These are phyloP conservation scores for Corylus heterophylla DNA, from an alignment of 306 rosid species.

Conservation along the genomic window DNA sequence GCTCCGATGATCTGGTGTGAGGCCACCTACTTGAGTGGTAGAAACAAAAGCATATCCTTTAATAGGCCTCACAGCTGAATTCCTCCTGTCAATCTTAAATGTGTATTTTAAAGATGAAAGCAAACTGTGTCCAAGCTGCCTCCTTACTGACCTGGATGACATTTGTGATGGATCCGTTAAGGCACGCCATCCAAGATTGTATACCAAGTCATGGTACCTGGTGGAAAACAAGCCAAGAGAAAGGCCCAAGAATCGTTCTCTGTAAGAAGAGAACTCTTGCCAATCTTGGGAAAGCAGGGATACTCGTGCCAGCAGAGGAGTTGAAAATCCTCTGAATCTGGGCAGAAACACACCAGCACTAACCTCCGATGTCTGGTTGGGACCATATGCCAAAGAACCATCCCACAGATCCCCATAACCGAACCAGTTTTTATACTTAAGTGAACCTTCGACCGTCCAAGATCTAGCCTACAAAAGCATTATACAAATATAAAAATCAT, in stretches of 20 bases:
- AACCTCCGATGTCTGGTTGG: slow-evolving; percentile 76
- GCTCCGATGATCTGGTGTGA: slow-evolving; percentile 82
- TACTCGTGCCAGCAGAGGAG: slow-evolving; percentile 69
- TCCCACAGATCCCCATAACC: slow-evolving; percentile 98
- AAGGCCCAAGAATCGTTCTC: slow-evolving; percentile 77
- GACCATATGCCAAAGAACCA: slow-evolving; percentile 87
- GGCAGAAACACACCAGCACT: slow-evolving; percentile 85
- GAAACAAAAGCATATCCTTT: slow-evolving; percentile 89
- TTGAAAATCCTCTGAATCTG: slow-evolving; percentile 53
- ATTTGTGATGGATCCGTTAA: slow-evolving; percentile 84
- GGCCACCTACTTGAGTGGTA: slow-evolving; percentile 88
- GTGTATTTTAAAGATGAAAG: slow-evolving; percentile 86
- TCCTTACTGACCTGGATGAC: slow-evolving; percentile 88
- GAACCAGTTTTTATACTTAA: slow-evolving; percentile 78
- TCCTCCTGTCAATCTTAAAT: slow-evolving; percentile 76
- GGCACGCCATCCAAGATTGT: slow-evolving; percentile 94
- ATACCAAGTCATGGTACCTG: slow-evolving; percentile 73
- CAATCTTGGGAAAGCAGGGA: slow-evolving; percentile 92
- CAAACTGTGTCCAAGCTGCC: slow-evolving; percentile 96
- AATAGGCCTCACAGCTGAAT: slow-evolving; percentile 79
- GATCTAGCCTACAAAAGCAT: slow-evolving; percentile 77
- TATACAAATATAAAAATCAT: slow-evolving; percentile 25
- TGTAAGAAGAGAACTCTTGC: slow-evolving; percentile 88
- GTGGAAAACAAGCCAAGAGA: slow-evolving; percentile 79
- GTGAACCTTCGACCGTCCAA: slow-evolving; percentile 78